Conservation (phyloP, 179 eudicot genomes). For the Spergularia azorica region DNA sequence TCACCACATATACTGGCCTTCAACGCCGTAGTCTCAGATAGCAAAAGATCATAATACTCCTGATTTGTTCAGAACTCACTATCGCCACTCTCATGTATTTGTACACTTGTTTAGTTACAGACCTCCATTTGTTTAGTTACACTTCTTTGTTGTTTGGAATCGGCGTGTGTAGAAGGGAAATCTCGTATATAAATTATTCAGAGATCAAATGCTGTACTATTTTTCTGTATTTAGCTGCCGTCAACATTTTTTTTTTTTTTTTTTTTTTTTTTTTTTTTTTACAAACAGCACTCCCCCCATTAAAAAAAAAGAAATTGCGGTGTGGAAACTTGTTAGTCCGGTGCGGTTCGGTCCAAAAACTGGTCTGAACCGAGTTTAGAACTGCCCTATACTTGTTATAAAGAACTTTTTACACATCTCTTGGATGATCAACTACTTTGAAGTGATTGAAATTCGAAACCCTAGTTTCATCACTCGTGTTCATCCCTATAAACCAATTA, state of each 20-base stretch:
- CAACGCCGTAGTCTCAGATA: conserved; percentile 33
- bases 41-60: conserved; percentile 21
- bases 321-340: no score
- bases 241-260: neutral
- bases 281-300: no score
- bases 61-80: conserved; percentile 2
- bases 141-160: neutral
- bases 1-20: conserved; percentile 42
- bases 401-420: no score
- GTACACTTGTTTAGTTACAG: conserved; percentile 12
- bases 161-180: conserved; percentile 5
- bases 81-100: conserved; percentile 13
- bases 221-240: conserved; percentile 23
- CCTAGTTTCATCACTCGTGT: no score
- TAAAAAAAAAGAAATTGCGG: no score
- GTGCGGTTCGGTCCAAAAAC: no score
- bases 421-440: no score
- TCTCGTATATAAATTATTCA: conserved; percentile 19
- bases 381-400: no score
- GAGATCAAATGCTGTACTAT: conserved; percentile 6
- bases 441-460: no score
- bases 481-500: no score
- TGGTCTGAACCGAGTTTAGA: no score
- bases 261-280: no score
- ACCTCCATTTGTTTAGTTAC: conserved; percentile 12